Conservation (phyloP, 441 rosid species). For the Flueggea neowawraea region DNA sequence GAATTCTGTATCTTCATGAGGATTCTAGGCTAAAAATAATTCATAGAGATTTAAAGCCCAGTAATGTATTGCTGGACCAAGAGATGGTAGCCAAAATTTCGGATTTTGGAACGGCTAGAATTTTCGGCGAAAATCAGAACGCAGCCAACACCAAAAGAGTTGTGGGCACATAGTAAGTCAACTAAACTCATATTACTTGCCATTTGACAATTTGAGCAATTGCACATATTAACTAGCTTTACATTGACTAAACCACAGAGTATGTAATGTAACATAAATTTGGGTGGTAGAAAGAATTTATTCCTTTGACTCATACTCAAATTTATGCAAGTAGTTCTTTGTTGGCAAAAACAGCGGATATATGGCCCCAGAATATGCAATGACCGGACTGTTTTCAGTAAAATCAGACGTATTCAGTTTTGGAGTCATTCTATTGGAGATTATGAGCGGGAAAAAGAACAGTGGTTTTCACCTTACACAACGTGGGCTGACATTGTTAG, state of each 20-base stretch:
- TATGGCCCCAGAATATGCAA: constrained; percentile 32
- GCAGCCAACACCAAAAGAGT: constrained; percentile 29
- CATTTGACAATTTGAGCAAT: no score
- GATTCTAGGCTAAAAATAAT: constrained; percentile 32
- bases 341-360: constrained; percentile 15
- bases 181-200: not conserved
- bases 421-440: constrained; percentile 15
- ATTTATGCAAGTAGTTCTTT: not conserved
- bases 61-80: constrained; percentile 10
- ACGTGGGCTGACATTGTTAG: not conserved
- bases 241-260: no score
- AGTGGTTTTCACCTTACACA: not conserved
- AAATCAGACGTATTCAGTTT: constrained; percentile 20
- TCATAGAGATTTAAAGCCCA: constrained; percentile 15
- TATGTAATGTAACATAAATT: no score
- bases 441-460: constrained; percentile 12
- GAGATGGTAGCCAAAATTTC: constrained; percentile 23
- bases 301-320: not conserved
- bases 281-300: no score
- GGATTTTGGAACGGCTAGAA: constrained; percentile 32
- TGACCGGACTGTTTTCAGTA: constrained; percentile 7
- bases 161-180: constrained; percentile 43
- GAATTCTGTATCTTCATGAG: constrained; percentile 44
- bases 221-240: no score
- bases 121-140: constrained; percentile 22